These are phyloP conservation scores for Gossypium australe DNA, from an alignment of 345 rosid species.

Conservation along the genomic window DNA sequence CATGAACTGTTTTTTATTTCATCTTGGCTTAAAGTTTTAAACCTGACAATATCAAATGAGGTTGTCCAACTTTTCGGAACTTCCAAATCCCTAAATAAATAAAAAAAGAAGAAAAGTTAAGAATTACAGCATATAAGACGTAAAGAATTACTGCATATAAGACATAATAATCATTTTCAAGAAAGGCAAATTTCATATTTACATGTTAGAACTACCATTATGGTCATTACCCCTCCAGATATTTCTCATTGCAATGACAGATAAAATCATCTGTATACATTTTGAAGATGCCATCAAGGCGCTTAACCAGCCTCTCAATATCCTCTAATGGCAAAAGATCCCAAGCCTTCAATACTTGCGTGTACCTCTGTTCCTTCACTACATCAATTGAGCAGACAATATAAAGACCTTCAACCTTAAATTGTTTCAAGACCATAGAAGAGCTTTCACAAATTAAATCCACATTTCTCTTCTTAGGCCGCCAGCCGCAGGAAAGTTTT, in stretches of 20 bases:
- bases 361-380: slow-evolving; percentile 24
- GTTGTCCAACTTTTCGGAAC: slow-evolving; percentile 37
- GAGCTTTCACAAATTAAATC: slow-evolving; percentile 30
- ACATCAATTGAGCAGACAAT: slow-evolving; percentile 44
- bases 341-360: slow-evolving; percentile 51
- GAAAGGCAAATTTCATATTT: neutral
- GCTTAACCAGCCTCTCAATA: slow-evolving; percentile 31
- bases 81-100: slow-evolving; percentile 36
- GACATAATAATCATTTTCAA: neutral
- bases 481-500: slow-evolving; percentile 47
- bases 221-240: slow-evolving; percentile 42
- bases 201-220: neutral
- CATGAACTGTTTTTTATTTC: slow-evolving; percentile 15
- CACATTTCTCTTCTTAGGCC: slow-evolving; percentile 35
- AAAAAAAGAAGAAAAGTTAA: neutral
- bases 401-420: slow-evolving; percentile 33
- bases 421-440: slow-evolving; percentile 35
- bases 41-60: slow-evolving; percentile 24
- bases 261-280: slow-evolving; percentile 36
- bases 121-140: neutral
- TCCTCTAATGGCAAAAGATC: slow-evolving; percentile 44
- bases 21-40: slow-evolving; percentile 13
- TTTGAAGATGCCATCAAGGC: slow-evolving; percentile 35
- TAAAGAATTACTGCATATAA: neutral
- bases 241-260: slow-evolving; percentile 37